These are phyloP conservation scores for Calvatia gigantea DNA, from an alignment of 768 basidiomycete genomes.

Conservation along the genomic window DNA sequence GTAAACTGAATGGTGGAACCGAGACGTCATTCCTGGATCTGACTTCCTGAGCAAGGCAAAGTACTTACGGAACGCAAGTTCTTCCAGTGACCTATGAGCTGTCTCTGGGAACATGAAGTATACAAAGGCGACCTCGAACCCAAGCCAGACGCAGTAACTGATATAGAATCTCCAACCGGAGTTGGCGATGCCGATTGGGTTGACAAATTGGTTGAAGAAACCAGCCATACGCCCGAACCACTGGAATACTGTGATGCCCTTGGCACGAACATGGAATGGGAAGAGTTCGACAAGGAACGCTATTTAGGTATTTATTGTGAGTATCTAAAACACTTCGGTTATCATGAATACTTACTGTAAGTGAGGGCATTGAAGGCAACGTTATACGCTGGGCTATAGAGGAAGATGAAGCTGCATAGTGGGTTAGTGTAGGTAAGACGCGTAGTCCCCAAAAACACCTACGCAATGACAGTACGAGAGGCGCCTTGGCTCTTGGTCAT, in stretches of 20 bases:
- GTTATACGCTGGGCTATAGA: conserved; percentile 55
- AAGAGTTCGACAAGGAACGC: conserved; percentile 68
- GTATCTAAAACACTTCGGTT: neutral
- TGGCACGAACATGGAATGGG: conserved; percentile 59
- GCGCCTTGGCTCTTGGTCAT: conserved; percentile 38
- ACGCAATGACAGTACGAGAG: conserved; percentile 50
- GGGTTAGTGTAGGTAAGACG: neutral
- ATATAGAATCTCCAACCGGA: conserved; percentile 59
- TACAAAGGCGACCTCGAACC: conserved; percentile 51
- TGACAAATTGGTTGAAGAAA: conserved; percentile 67
- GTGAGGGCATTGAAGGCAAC: conserved; percentile 55
- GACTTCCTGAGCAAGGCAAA: neutral
- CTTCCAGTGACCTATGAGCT: conserved; percentile 47
- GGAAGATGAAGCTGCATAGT: conserved; percentile 46
- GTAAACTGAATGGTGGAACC: conserved; percentile 31
- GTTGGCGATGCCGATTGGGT: conserved; percentile 58
- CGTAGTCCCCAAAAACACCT: neutral
- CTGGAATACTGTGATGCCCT: conserved; percentile 60
- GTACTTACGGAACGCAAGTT: conserved; percentile 53
- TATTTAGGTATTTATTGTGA: conserved; percentile 17
- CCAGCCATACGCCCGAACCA: conserved; percentile 51
- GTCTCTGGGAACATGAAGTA: conserved; percentile 67
- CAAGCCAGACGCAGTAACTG: conserved; percentile 49
- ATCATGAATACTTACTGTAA: conserved; percentile 35
- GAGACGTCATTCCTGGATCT: neutral